Base-by-base conservation (phyloP, 2,329 filamentous ascomycete species). In the Xylariaceae sp. region DNA sequence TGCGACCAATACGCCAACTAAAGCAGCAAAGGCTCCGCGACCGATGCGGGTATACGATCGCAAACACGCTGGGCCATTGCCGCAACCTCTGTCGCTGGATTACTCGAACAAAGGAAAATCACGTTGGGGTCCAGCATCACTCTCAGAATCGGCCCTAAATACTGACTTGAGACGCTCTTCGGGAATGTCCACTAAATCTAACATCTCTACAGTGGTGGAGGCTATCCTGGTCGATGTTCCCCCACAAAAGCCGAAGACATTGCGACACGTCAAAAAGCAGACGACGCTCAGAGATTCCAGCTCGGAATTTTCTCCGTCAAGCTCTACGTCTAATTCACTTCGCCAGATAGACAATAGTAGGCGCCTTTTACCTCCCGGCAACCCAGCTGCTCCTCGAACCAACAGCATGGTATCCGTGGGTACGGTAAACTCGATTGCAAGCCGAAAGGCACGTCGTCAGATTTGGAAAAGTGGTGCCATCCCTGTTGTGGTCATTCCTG, bases 181-280 rank as follows among this genome's bases (percentile, higher is more conserved):
- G 6, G 76, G 76, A 10, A 77, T 82, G 67, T 86, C 83, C 5
- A 77, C 77, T 1, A 80, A 74, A 58, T 86, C 83, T 15, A 78
- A 75, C 0, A 74, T 77, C 1, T 85, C 84, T 13, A 82, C 82
- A 0, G 76, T 85, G 3, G 76, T 86, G 8, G 83, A 83, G 68
- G 83, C 82, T 3, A 76, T 84, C 51, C 71, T 86, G 42, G 74
- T 86, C n/a, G 80, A 83, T 48, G 73, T 74, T 1, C 72, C 75
- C 37, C 76, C 78, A 11, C 78, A 75, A 55, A 77, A 77, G 51
- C 78, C 75, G 58, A 79, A 80, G 66, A 87, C 83, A 6, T 71
- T 88, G 60, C 80, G 85, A 3, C 85, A 88, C 69, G 80, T 85
- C 9, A 82, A 78, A 64, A 87, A 87, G 67, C 79, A 82, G 56